A percentile compares a stretch with the other conserved stretches of the same genome.
phyloP scores from a whole-genome alignment of 176 grass and related monocot genomes.

The Carex scoparia region DNA sequence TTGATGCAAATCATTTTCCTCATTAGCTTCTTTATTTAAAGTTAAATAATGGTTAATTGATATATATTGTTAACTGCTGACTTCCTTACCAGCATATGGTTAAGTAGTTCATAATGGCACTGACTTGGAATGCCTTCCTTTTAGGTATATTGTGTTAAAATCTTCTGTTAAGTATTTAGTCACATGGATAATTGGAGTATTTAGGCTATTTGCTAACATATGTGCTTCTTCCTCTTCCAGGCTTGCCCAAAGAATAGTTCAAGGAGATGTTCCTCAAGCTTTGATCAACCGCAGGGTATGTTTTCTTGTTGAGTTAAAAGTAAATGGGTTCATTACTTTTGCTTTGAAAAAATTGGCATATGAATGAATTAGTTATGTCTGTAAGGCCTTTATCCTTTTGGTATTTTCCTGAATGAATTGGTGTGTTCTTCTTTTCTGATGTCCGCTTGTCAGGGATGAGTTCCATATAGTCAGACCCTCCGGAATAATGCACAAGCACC shows the following conservation, averaged over 20 bases:
- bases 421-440: neutral
- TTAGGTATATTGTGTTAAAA: neutral
- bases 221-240: slow-evolving; percentile 39
- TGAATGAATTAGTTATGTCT: neutral
- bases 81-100: neutral
- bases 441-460: neutral
- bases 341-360: neutral
- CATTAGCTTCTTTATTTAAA: neutral
- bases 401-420: neutral
- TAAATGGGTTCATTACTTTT: too few species aligned
- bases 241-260: slow-evolving; percentile 96
- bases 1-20: neutral
- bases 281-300: slow-evolving; percentile 80
- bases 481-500: neutral
- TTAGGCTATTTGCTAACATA: slow-evolving; percentile 21
- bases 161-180: neutral
- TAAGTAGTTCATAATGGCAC: neutral
- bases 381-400: neutral
- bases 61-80: neutral
- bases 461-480: neutral
- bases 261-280: slow-evolving; percentile 96
- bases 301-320: neutral
- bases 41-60: neutral
- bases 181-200: neutral
- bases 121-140: neutral